Conservation (phyloP, 306 rosid species). For the Dalbergia cochinchinensis region DNA sequence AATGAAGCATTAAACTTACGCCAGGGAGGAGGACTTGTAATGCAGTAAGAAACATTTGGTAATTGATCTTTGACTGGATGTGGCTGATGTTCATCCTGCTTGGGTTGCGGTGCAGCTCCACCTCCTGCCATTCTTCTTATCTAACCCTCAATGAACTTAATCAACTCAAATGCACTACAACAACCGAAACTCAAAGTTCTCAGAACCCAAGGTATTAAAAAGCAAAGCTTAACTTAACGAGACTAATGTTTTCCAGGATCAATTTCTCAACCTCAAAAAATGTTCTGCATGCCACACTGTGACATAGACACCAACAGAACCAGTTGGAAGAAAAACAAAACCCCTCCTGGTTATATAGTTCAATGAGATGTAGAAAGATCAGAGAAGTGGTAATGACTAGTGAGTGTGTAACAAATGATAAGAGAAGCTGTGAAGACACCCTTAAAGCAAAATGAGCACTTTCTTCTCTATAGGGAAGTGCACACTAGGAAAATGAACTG, state of each 20-base stretch:
- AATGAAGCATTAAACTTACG: conserved; percentile 64
- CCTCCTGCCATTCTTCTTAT: conserved; percentile 70
- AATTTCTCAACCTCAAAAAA: conserved; percentile 46
- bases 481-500: conserved; percentile 33
- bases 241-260: not conserved
- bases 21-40: conserved; percentile 99
- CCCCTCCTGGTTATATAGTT: not conserved
- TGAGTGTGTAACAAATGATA: not conserved
- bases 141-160: conserved; percentile 5
- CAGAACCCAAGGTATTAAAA: conserved; percentile 22
- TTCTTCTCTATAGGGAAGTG: conserved; percentile 39
- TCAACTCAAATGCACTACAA: conserved; percentile 13
- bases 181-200: conserved; percentile 44
- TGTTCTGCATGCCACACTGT: conserved; percentile 33
- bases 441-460: conserved; percentile 33
- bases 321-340: conserved; percentile 11
- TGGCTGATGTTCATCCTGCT: conserved; percentile 90
- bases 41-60: conserved; percentile 87
- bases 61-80: conserved; percentile 91
- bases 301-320: conserved; percentile 9
- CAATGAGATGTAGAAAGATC: conserved; percentile 16
- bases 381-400: not conserved
- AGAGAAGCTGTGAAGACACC: conserved; percentile 18
- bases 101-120: conserved; percentile 79
- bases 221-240: not conserved